Evolutionary conservation across 306 rosid species (phyloP).

Genomic region (Sphenostylis stenocarpa): DNA sequence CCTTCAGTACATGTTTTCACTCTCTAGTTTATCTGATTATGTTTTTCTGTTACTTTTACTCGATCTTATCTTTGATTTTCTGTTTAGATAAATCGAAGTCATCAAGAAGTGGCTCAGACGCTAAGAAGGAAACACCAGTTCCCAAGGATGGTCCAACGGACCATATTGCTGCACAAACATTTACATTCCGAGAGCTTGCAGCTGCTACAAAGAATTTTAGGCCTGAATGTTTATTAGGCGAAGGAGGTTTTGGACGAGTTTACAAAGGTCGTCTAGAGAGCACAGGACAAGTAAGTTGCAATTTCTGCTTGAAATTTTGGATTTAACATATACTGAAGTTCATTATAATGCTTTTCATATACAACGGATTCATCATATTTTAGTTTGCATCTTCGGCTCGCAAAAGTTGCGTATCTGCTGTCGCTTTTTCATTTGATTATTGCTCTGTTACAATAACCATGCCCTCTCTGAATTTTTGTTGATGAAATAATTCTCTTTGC

Average conservation of each 20-base stretch:
- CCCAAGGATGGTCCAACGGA: slow-evolving; percentile 89
- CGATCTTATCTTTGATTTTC: slow-evolving; percentile 19
- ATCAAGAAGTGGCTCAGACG: slow-evolving; percentile 56
- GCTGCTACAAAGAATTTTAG: slow-evolving; percentile 90
- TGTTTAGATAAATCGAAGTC: slow-evolving; percentile 73
- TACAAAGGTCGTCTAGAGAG: slow-evolving; percentile 94
- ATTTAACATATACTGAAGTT: background rate
- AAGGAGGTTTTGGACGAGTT: slow-evolving; percentile 97
- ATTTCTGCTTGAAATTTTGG: slow-evolving; percentile 13
- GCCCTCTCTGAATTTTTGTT: slow-evolving; percentile 14
- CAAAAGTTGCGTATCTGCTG: background rate
- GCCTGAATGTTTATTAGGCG: slow-evolving; percentile 84
- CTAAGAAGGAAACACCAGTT: slow-evolving; percentile 71
- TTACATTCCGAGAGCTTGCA: slow-evolving; percentile 96
- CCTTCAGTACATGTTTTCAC: slow-evolving; percentile 4
- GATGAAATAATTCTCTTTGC: slow-evolving; percentile 40
- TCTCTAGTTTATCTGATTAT: slow-evolving; percentile 2
- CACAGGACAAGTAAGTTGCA: slow-evolving; percentile 81
- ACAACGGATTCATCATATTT: background rate
- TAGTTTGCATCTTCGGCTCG: slow-evolving; percentile 6
- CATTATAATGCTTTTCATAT: slow-evolving; percentile 10
- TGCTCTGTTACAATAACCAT: background rate
- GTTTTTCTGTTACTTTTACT: background rate
- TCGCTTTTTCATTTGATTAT: slow-evolving; percentile 2
- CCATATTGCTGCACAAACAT: slow-evolving; percentile 96